Conservation (phyloP, 1,139 yeast genomes). For the Suhomyces bokatorum region DNA sequence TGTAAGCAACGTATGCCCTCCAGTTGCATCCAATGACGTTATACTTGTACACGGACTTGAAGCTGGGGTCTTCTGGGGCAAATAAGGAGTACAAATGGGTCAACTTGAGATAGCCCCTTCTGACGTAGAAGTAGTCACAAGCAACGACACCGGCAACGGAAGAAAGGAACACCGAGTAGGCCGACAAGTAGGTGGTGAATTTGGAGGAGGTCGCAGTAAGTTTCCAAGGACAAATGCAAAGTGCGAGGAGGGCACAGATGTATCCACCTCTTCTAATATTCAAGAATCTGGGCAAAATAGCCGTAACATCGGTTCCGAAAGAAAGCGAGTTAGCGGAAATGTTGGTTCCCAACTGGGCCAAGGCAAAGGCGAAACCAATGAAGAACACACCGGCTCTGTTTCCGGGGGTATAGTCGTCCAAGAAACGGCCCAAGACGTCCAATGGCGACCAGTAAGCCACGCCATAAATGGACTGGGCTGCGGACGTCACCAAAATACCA, state of each 20-base stretch:
- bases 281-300: slow-evolving; percentile 73
- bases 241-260: slow-evolving; percentile 75
- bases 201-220: slow-evolving; percentile 69
- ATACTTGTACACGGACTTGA: slow-evolving; percentile 54
- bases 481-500: slow-evolving; percentile 85
- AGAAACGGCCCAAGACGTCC: slow-evolving; percentile 67
- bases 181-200: slow-evolving; percentile 82
- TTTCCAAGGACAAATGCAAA: slow-evolving; percentile 88
- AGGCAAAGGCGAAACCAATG: slow-evolving; percentile 71
- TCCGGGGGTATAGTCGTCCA: slow-evolving; percentile 56
- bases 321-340: slow-evolving; percentile 86
- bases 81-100: slow-evolving; percentile 57
- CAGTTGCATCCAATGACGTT: slow-evolving; percentile 70
- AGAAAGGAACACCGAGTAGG: slow-evolving; percentile 83
- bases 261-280: slow-evolving; percentile 70
- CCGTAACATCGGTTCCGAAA: slow-evolving; percentile 90
- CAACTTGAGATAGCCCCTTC: slow-evolving; percentile 69
- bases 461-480: slow-evolving; percentile 70
- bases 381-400: slow-evolving; percentile 88
- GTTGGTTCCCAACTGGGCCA: slow-evolving; percentile 91
- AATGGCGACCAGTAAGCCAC: slow-evolving; percentile 83
- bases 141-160: slow-evolving; percentile 84
- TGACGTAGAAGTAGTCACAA: slow-evolving; percentile 72
- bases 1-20: slow-evolving; percentile 74
- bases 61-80: slow-evolving; percentile 34